These are phyloP conservation scores for Avena insularis DNA, from an alignment of 176 grass and related monocot genomes.

Conservation along the genomic window DNA sequence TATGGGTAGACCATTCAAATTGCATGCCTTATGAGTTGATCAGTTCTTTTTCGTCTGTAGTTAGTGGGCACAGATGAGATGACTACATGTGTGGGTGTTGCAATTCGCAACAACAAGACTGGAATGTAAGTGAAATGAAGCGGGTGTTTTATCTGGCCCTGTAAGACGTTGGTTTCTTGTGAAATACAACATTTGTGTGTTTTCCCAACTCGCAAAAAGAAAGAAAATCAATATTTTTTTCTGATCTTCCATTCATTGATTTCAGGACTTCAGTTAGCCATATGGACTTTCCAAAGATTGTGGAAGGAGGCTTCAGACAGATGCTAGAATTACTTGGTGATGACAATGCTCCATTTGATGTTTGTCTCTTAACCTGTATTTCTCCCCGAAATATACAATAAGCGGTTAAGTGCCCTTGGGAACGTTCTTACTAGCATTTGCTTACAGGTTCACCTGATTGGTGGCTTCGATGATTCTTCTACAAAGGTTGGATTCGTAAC, in stretches of 20 bases:
- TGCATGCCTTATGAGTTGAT: constrained; percentile 6
- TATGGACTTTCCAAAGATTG: constrained; percentile 82
- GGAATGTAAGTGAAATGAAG: constrained; percentile 89
- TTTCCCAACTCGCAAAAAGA: background rate
- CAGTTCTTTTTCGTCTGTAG: constrained; percentile 49
- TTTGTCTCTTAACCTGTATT: constrained; percentile 60
- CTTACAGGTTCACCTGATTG: constrained; percentile 82
- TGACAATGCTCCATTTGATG: constrained; percentile 73
- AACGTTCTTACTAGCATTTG: constrained; percentile 41
- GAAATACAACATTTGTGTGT: constrained; percentile 6
- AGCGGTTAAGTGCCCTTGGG: background rate
- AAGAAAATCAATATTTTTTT: constrained; percentile 9
- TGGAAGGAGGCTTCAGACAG: constrained; percentile 73
- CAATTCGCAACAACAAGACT: constrained; percentile 76
- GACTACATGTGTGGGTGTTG: constrained; percentile 89
- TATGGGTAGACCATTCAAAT: background rate
- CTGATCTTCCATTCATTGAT: constrained; percentile 32
- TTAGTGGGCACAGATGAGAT: constrained; percentile 84
- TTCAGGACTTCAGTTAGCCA: constrained; percentile 79
- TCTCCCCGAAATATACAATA: constrained; percentile 27
- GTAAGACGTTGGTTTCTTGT: constrained; percentile 43
- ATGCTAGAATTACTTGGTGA: constrained; percentile 81
- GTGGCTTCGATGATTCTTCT: constrained; percentile 77
- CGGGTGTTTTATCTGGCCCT: constrained; percentile 46
- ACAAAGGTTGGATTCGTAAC: constrained; percentile 56